Percentiles rank a stretch among this genome's conserved stretches.
phyloP scores from a whole-genome alignment of 345 rosid genomes.

The Physaria fendleri region DNA sequence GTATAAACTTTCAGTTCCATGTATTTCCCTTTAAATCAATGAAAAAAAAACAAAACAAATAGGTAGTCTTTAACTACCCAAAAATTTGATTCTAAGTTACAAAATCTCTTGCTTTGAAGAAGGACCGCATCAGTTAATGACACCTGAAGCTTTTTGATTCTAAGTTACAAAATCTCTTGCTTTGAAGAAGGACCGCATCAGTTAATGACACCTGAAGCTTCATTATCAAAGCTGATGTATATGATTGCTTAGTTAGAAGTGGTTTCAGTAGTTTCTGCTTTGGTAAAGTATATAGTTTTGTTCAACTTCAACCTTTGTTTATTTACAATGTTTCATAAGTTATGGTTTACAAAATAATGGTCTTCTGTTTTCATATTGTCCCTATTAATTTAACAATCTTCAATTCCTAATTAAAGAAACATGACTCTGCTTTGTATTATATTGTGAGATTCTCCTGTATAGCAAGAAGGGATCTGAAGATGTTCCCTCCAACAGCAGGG shows the following conservation, averaged over 20 bases:
- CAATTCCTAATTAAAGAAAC: not conserved
- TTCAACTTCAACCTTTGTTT: not conserved
- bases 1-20: no score
- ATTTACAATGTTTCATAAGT: not conserved
- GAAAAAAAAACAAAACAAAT: no score
- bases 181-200: no score
- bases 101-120: no score
- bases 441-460: conserved; percentile 89
- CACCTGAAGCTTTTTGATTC: no score
- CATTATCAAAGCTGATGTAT: not conserved
- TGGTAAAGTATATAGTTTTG: not conserved
- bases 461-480: conserved; percentile 64
- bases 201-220: conserved; percentile 42
- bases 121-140: no score
- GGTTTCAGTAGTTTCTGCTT: not conserved
- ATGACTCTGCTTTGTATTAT: conserved; percentile 22
- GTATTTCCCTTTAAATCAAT: no score
- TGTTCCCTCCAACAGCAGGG: conserved; percentile 86
- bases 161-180: no score
- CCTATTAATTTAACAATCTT: not conserved
- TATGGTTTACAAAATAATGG: no score
- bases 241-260: not conserved
- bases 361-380: no score
- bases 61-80: no score
- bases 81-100: no score